Evolutionary conservation across 768 basidiomycete species (phyloP).

Genomic region (Russula lepida): DNA sequence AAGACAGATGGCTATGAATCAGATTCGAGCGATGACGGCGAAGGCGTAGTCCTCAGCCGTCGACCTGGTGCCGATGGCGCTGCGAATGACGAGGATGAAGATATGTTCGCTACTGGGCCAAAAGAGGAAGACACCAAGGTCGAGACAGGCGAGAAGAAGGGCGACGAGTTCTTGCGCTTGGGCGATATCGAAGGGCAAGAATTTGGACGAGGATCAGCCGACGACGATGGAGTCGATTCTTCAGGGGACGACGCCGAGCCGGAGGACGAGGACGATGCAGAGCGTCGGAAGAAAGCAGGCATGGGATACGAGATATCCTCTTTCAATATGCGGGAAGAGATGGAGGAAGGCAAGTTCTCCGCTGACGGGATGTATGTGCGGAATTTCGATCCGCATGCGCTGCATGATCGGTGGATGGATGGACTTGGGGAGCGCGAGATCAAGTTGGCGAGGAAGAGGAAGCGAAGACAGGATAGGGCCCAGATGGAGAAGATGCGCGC

Average conservation of each 20-base stretch:
- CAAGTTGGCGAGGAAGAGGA: constrained; percentile 66
- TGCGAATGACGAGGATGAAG: constrained; percentile 50
- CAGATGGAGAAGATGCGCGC: constrained; percentile 61
- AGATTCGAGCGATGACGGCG: constrained; percentile 90
- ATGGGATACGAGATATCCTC: constrained; percentile 94
- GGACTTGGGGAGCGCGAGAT: constrained; percentile 79
- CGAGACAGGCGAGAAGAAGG: constrained; percentile 42
- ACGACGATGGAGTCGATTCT: constrained; percentile 31
- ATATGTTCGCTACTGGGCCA: constrained; percentile 72
- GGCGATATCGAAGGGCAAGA: constrained; percentile 98
- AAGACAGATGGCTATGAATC: constrained; percentile 88
- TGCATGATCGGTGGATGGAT: constrained; percentile 97
- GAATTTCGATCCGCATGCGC: constrained; percentile 79
- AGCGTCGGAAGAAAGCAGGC: constrained; percentile 63
- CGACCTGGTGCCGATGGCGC: constrained; percentile 38
- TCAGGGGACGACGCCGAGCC: constrained; percentile 29
- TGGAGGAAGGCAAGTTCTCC: constrained; percentile 96
- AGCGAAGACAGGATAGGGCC: constrained; percentile 64
- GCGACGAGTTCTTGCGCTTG: constrained; percentile 69
- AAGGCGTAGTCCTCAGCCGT: constrained; percentile 84
- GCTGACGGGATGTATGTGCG: constrained; percentile 86
- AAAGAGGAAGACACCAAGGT: constrained; percentile 40
- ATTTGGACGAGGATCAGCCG: constrained; percentile 48
- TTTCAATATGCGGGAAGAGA: constrained; percentile 99
- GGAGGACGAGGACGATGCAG: constrained; percentile 70